A percentile compares a stretch with the other conserved stretches of the same genome.
Conservation (phyloP, 257 asterid species). For the Solanum dulcamara region DNA sequence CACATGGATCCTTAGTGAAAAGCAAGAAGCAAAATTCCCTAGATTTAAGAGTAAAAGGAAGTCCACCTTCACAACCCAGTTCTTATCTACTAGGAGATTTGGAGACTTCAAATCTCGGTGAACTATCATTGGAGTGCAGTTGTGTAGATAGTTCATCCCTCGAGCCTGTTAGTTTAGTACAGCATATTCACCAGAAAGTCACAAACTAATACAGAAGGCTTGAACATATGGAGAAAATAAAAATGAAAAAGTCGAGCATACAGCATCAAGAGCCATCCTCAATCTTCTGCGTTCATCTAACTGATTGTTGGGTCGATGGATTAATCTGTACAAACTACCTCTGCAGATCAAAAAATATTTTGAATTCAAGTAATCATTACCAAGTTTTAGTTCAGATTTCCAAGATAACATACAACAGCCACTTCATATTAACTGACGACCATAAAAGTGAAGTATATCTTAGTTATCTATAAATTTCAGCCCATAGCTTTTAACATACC, state of each 20-base stretch:
- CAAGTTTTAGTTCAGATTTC: not conserved
- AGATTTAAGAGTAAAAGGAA: conserved; percentile 8
- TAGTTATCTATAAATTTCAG: not conserved
- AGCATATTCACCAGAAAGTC: not conserved
- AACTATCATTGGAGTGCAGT: conserved; percentile 75
- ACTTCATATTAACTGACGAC: not conserved
- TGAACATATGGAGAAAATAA: not conserved
- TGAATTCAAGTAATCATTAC: conserved; percentile 4
- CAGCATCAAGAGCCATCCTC: conserved; percentile 95
- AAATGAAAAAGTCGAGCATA: conserved; percentile 30
- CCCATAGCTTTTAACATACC: conserved; percentile 37
- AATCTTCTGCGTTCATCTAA: conserved; percentile 85
- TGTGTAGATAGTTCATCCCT: conserved; percentile 98
- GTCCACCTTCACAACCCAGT: conserved; percentile 92
- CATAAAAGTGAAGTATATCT: not conserved
- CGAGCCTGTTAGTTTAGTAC: conserved; percentile 49
- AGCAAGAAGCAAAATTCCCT: not conserved
- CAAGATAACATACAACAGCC: not conserved
- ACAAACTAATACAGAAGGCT: not conserved
- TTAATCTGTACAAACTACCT: conserved; percentile 87
- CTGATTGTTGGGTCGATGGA: conserved; percentile 91
- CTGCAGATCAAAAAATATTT: conserved; percentile 34
- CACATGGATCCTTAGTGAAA: not conserved
- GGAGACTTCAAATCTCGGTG: conserved; percentile 98
- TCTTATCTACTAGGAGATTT: conserved; percentile 92